Evolutionary conservation across 2,329 filamentous ascomycete genomes (phyloP).

Genomic region (Raffaelea arxii): DNA sequence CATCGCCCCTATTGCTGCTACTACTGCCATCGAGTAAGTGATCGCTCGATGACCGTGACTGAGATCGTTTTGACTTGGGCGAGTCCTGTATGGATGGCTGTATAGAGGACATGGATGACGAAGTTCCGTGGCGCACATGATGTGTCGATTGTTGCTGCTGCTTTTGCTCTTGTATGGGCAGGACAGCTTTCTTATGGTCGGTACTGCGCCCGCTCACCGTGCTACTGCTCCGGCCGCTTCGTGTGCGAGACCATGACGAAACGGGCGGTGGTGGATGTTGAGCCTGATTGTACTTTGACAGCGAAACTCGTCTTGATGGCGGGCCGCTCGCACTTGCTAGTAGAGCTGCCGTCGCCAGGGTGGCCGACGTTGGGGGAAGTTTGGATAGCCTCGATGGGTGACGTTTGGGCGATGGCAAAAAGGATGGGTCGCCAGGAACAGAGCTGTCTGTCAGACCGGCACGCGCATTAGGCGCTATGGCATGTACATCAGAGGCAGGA

Average conservation of each 20-base stretch:
- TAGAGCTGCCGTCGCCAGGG: slow-evolving; percentile 13
- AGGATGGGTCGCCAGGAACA: slow-evolving; percentile 51
- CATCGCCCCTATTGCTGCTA: background rate
- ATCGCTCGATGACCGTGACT: background rate
- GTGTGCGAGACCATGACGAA: slow-evolving; percentile 31
- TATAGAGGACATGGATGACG: background rate
- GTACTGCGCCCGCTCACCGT: slow-evolving; percentile 30
- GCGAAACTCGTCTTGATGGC: background rate
- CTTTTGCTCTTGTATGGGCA: slow-evolving; percentile 15
- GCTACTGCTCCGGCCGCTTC: slow-evolving; percentile 39
- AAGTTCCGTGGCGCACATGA: background rate
- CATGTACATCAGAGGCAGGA: slow-evolving; percentile 41
- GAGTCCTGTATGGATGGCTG: background rate
- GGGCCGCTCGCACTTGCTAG: background rate
- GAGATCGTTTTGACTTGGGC: background rate
- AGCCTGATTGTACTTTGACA: background rate
- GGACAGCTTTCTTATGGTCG: slow-evolving; percentile 19
- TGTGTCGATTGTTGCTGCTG: background rate
- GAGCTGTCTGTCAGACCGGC: slow-evolving; percentile 52
- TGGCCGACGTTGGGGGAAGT: slow-evolving; percentile 24
- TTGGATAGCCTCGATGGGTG: slow-evolving; percentile 46
- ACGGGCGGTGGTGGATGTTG: background rate
- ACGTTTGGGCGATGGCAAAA: slow-evolving; percentile 41
- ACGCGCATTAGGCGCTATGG: slow-evolving; percentile 52
- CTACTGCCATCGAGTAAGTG: background rate